Conservation (phyloP, 208 protist species). For the Leishmania turanica region DNA sequence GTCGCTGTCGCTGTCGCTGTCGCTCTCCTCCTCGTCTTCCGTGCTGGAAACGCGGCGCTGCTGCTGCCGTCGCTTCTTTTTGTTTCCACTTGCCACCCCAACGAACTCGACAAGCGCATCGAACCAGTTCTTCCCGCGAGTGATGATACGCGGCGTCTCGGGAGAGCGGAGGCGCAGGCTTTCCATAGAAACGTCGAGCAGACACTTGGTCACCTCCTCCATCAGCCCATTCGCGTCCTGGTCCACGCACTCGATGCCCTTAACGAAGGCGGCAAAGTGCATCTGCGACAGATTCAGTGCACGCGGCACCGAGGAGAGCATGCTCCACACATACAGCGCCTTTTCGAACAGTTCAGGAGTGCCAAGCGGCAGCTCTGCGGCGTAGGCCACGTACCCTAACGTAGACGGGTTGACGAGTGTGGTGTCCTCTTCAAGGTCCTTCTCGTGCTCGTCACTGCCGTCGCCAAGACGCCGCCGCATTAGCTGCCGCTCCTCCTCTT, state of each 20-base stretch:
- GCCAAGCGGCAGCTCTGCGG: constrained; percentile 37
- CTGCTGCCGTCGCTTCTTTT: constrained; percentile 51
- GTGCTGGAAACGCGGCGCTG: constrained; percentile 20
- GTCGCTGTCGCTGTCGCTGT: constrained; percentile 12
- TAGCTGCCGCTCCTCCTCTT: constrained; percentile 65
- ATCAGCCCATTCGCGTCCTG: constrained; percentile 79
- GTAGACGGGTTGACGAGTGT: constrained; percentile 44
- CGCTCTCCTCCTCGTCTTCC: constrained; percentile 32
- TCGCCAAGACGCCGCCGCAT: constrained; percentile 55
- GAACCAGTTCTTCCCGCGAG: constrained; percentile 81
- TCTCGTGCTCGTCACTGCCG: constrained; percentile 33
- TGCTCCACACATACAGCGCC: constrained; percentile 79
- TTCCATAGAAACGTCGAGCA: constrained; percentile 65
- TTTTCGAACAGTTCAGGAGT: constrained; percentile 57
- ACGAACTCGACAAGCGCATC: constrained; percentile 79
- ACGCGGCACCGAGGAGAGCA: constrained; percentile 67
- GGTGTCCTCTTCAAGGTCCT: constrained; percentile 48
- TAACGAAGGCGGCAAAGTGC: constrained; percentile 77
- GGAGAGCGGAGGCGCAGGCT: constrained; percentile 47
- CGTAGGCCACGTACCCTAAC: constrained; percentile 63
- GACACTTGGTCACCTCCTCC: constrained; percentile 69
- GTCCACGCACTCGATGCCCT: constrained; percentile 60
- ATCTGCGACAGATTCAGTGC: constrained; percentile 77
- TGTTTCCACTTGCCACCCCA: constrained; percentile 70
- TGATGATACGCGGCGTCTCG: constrained; percentile 50